A percentile compares a stretch with the other conserved stretches of the same genome.
These are phyloP conservation scores for Hypoxylon sp. DNA, from an alignment of 2,329 filamentous ascomycete genomes.

Conservation along the genomic window DNA sequence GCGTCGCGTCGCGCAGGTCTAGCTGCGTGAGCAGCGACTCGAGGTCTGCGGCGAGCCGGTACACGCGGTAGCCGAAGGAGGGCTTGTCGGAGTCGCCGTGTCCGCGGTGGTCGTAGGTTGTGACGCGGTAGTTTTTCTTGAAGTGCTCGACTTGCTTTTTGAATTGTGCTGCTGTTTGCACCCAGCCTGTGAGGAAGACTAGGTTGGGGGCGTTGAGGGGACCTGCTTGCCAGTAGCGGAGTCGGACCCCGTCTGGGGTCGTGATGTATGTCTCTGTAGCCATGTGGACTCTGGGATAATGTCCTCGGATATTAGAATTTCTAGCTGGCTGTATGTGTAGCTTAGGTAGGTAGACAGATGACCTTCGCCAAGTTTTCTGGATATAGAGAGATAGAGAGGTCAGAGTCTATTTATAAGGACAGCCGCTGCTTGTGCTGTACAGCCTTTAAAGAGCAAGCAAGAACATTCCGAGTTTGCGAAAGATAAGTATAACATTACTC, in stretches of 20 bases:
- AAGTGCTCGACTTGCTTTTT: slow-evolving; percentile 53
- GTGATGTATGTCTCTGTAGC: slow-evolving; percentile 37
- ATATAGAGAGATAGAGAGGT: neutral
- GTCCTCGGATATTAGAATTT: no score
- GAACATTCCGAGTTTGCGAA: neutral
- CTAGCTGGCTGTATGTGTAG: no score
- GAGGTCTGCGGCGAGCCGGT: slow-evolving; percentile 52
- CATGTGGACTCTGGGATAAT: slow-evolving; percentile 6
- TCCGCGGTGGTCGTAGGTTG: slow-evolving; percentile 54
- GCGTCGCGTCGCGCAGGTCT: slow-evolving; percentile 50
- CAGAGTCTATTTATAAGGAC: neutral
- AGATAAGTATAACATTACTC: neutral
- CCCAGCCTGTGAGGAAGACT: slow-evolving; percentile 55
- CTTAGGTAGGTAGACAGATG: no score
- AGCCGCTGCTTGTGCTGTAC: neutral
- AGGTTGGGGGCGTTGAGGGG: slow-evolving; percentile 48
- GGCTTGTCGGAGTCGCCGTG: slow-evolving; percentile 56
- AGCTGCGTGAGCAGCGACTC: slow-evolving; percentile 51
- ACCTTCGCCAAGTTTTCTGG: no score
- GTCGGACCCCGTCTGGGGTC: slow-evolving; percentile 48
- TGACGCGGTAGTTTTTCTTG: slow-evolving; percentile 50
- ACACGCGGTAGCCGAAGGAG: slow-evolving; percentile 51
- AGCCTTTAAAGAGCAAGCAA: neutral
- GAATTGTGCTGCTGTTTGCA: slow-evolving; percentile 54
- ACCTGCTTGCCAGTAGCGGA: slow-evolving; percentile 51